A percentile compares a stretch with the other conserved stretches of the same genome.
Conservation (phyloP, 805 yeast genomes). For the Candida hungchunana region DNA sequence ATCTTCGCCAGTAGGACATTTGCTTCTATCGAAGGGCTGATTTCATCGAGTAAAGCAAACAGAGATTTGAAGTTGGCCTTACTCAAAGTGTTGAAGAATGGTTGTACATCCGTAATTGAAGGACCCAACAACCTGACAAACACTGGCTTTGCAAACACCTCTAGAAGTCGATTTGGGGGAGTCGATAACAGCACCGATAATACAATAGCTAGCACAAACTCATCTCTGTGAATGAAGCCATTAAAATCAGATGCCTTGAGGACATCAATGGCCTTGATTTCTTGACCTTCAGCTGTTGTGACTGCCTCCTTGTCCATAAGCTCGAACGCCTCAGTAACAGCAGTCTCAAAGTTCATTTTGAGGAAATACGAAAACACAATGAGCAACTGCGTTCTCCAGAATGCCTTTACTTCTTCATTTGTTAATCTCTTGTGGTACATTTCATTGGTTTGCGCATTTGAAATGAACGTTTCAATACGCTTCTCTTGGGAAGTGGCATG, state of each 20-base stretch:
- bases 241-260: constrained; percentile 17
- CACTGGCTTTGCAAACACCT: constrained; percentile 15
- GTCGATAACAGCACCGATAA: constrained; percentile 20
- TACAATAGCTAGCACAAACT: constrained; percentile 17
- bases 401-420: constrained; percentile 21
- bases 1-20: constrained; percentile 21
- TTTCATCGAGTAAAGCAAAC: constrained; percentile 13
- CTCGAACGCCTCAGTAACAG: constrained; percentile 9
- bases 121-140: constrained; percentile 21
- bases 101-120: constrained; percentile 20
- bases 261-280: constrained; percentile 18
- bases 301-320: constrained; percentile 18
- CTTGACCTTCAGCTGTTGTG: constrained; percentile 16
- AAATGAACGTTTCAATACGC: constrained; percentile 20
- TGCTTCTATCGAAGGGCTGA: constrained; percentile 14
- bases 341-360: constrained; percentile 21
- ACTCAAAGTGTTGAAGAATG: constrained; percentile 22
- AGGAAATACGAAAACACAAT: constrained; percentile 25
- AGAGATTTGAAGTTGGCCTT: constrained; percentile 27
- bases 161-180: constrained; percentile 16
- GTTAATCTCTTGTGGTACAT: constrained; percentile 23
- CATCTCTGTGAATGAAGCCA: constrained; percentile 22
- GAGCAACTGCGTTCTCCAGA: constrained; percentile 25
- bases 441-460: constrained; percentile 22
- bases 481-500: constrained; percentile 22